Evolutionary conservation across 1,284 basidiomycete genomes (phyloP), one percentile per base, ranked within the genome.

Genomic region (Neotropicomus parvogracilis): DNA sequence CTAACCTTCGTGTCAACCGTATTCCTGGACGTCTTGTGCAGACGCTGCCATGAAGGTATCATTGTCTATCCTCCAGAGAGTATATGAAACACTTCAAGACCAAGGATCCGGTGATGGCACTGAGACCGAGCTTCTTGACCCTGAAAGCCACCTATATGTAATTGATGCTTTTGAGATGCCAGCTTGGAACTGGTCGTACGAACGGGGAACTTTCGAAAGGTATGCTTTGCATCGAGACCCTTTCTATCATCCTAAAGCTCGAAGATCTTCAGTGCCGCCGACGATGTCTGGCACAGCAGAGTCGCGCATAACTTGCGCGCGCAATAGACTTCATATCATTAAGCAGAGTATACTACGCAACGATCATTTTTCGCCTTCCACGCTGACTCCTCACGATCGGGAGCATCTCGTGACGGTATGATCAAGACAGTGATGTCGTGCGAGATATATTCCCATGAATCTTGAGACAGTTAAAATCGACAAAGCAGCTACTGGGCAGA

Each of bases 81-180:
- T 94, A 4, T 95, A 95, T 58, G 85, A 91, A 50, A 72, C 79
- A 4, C 76, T 97, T 46, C 88, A 92, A 64, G 80, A 85, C 41
- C 81, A 83, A 56, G 84, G 79, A 12, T 77, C 83, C 52, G 66
- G 74, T n/a, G 75, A 77, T 35, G 68, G 65, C 19, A 77, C 75
- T 29, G 71, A 72, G 50, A 75, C 78, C 33, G 85, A 89, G 24
- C 70, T 82, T 20, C 75, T 94, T 20, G 92, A 97, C 55, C 85
- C 91, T 7, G 87, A 94, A 39, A 81, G 80, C 20, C 91, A 95
- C 65, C 74, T 99, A 40, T 82, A 83, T 55, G 76, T 98, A 49
- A 75, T 98, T 29, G 84, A 97, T 64, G 86, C 95, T 10, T 97
- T 95, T 58, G 87, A 94, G 31, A 97, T 98, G 91, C 95, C 95